phyloP scores from a whole-genome alignment of 805 yeast genomes.

The Zygosaccharomyces gambellarensis region DNA sequence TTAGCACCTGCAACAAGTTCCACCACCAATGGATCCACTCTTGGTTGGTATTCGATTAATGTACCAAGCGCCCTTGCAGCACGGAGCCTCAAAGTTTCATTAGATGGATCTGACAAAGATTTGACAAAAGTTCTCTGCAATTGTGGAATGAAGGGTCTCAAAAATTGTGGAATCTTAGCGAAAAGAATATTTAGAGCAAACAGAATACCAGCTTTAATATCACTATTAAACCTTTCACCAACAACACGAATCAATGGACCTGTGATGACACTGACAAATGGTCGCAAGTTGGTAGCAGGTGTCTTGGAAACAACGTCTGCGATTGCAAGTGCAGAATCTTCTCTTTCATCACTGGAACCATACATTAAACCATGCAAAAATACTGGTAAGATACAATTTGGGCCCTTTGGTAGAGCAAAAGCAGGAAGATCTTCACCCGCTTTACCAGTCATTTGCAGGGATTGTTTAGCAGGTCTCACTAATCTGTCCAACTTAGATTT shows the following conservation, averaged over 20 bases:
- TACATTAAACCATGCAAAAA: slow-evolving; percentile 94
- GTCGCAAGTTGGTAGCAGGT: slow-evolving; percentile 73
- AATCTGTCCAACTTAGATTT: slow-evolving; percentile 74
- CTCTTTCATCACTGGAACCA: slow-evolving; percentile 80
- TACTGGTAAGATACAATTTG: slow-evolving; percentile 81
- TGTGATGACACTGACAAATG: slow-evolving; percentile 87
- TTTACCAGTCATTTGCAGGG: slow-evolving; percentile 60
- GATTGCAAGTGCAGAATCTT: slow-evolving; percentile 80
- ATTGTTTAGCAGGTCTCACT: slow-evolving; percentile 74
- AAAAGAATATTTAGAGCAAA: slow-evolving; percentile 76
- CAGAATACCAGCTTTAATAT: slow-evolving; percentile 91
- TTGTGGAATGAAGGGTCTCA: slow-evolving; percentile 95
- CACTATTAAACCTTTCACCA: slow-evolving; percentile 90
- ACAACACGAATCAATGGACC: slow-evolving; percentile 98
- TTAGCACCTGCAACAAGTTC: slow-evolving; percentile 78
- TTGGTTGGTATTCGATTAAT: slow-evolving; percentile 80
- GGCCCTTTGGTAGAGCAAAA: slow-evolving; percentile 71
- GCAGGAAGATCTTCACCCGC: slow-evolving; percentile 66
- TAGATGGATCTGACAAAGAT: slow-evolving; percentile 72
- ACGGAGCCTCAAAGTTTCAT: slow-evolving; percentile 67
- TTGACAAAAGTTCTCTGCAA: slow-evolving; percentile 94
- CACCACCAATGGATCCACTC: slow-evolving; percentile 86
- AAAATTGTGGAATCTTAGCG: slow-evolving; percentile 77
- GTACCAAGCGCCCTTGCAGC: slow-evolving; percentile 91
- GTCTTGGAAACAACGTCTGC: slow-evolving; percentile 83